Evolutionary conservation across 139 green algal species (phyloP).

Genomic region (Limnomonas spitsbergensis): DNA sequence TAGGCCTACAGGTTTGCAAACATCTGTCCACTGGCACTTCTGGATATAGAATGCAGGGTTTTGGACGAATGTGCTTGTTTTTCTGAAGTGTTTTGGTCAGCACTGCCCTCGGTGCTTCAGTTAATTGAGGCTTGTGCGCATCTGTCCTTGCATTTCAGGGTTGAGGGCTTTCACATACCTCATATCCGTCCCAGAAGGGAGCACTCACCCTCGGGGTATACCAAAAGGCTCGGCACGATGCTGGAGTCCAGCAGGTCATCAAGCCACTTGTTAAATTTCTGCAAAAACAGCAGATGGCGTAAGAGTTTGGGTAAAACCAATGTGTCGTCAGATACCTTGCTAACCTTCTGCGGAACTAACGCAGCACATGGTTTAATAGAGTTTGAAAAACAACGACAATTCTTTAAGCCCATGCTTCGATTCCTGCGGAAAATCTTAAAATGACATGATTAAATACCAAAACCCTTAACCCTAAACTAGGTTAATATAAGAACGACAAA

Average conservation of each 20-base stretch:
- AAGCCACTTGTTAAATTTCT: constrained; percentile 70
- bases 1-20: not conserved
- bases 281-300: constrained; percentile 7
- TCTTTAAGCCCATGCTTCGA: not conserved
- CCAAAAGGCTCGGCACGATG: constrained; percentile 53
- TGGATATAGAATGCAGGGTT: not conserved
- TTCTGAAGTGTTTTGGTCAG: no score
- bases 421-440: no score
- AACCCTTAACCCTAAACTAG: not conserved
- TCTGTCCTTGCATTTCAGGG: no score
- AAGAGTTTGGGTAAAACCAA: not conserved
- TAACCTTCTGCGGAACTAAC: not conserved
- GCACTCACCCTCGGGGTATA: constrained; percentile 69
- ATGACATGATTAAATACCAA: not conserved
- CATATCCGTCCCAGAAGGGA: no score
- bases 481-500: no score
- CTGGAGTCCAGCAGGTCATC: constrained; percentile 46
- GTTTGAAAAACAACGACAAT: not conserved
- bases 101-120: no score
- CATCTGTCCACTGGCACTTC: not conserved
- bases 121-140: not conserved
- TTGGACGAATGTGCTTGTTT: no score
- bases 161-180: no score
- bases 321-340: not conserved
- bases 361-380: not conserved